Conservation (phyloP, 2,329 filamentous ascomycete species). For the Exophiala phaeomuriformis region DNA sequence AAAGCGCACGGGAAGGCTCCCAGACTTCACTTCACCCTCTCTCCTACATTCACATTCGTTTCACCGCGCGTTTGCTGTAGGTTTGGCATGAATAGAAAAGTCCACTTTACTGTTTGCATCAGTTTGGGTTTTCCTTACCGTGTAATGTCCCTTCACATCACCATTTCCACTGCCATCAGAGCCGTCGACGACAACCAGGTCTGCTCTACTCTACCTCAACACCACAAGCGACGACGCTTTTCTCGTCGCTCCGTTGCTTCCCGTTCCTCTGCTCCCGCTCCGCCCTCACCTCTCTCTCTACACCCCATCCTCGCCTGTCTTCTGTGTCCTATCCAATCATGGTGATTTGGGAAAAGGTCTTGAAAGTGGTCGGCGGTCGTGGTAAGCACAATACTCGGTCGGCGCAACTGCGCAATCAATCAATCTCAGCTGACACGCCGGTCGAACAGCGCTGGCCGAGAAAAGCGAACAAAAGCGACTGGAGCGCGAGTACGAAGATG, state of each 20-base stretch:
- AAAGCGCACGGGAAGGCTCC: not conserved
- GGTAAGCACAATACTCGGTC: constrained; percentile 7
- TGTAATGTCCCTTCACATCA: constrained; percentile 22
- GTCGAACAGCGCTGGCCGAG: constrained; percentile 10
- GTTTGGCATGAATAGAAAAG: constrained; percentile 21
- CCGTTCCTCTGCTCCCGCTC: not conserved
- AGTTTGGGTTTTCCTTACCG: constrained; percentile 21
- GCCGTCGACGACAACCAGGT: constrained; percentile 27
- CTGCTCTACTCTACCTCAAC: not conserved
- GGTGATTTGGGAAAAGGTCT: constrained; percentile 11
- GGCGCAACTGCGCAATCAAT: not conserved
- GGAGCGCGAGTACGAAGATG: constrained; percentile 16
- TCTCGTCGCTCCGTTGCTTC: not conserved
- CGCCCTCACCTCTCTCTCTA: not conserved
- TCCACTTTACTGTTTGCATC: constrained; percentile 21
- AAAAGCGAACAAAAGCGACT: constrained; percentile 14
- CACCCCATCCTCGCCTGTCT: not conserved
- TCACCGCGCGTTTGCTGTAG: constrained; percentile 14
- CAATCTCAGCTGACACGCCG: not conserved
- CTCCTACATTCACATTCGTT: constrained; percentile 12
- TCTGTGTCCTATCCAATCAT: constrained; percentile 1
- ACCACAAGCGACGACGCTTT: not conserved
- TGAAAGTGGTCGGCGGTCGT: constrained; percentile 14
- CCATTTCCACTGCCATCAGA: constrained; percentile 25
- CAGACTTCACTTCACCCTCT: constrained; percentile 10